Evolutionary conservation across 169 alveolate genomes (phyloP).

Genomic region (Cryptosporidium tyzzeri): DNA sequence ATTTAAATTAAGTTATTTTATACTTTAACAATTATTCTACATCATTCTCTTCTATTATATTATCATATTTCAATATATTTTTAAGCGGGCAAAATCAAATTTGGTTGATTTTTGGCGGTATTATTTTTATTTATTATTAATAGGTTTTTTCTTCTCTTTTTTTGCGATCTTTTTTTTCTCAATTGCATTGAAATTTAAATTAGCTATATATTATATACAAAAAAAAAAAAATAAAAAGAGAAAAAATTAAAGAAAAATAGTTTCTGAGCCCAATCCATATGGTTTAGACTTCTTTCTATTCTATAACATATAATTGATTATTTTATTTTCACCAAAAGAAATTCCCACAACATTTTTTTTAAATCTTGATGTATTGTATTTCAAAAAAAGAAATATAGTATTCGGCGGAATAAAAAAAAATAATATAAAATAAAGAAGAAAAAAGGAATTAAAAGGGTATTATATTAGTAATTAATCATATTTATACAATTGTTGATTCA

Average conservation of each 20-base stretch:
- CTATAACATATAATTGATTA: neutral
- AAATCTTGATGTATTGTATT: neutral
- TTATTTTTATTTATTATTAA: neutral
- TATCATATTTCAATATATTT: neutral
- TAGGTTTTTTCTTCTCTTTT: neutral
- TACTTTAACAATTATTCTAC: neutral
- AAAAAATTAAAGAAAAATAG: neutral
- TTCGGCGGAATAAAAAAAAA: neutral
- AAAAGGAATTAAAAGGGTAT: neutral
- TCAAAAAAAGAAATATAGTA: too few species aligned
- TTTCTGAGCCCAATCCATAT: neutral
- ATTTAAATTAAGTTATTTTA: neutral
- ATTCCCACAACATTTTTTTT: neutral
- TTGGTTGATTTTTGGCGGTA: neutral
- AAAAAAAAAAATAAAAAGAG: neutral
- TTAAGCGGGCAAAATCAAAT: neutral
- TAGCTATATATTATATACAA: neutral
- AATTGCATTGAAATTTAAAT: neutral
- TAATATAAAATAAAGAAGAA: neutral
- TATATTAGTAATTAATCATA: neutral
- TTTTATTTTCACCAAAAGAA: neutral
- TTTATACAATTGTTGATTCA: neutral
- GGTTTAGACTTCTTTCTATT: neutral
- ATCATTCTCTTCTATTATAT: neutral
- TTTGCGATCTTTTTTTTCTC: neutral